Evolutionary conservation across 305 asterid species (phyloP), one percentile per base, ranked within the genome.

Genomic region (Fraxinus paxiana): DNA sequence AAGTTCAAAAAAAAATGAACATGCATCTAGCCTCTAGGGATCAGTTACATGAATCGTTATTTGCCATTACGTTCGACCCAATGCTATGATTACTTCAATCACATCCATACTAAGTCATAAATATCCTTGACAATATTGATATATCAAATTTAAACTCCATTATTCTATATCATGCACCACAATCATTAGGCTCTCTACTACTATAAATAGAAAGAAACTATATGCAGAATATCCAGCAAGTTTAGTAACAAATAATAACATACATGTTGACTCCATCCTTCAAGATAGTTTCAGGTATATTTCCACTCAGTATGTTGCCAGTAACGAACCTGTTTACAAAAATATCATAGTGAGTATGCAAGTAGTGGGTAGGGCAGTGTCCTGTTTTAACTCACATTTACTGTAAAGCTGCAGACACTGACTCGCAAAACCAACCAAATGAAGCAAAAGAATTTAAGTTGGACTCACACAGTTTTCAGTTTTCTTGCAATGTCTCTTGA

Each of bases 291-390:
- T 81, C 88, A 9, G 98, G 97, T 84, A 95, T 86, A 73, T 61
- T 85, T 87, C 99, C 99, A 77, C 90, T 90, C 85, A 95, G 89
- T 89, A 69, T 87, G 90, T 95, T 95, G 34, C 94, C 92, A 26
- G 96, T 87, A 76, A 88, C 73, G 87, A 92, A 92, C 87, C 98
- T 95, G 86, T 82, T 81, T 24, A 69, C 9, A 80, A 46, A 31
- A 80, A 85, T 26, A 74, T 31, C 13, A 82, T 43, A 38, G 67
- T 70, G 28, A 79, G 69, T 54, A 75, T 34, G 10, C 15, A 28
- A 20, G 22, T 31, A 26, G 37, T 13, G 43, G 41, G 73, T 37
- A 54, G 59, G 26, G 56, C 30, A 28, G 18, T 4, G 13, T 69
- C 38, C 24, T 69, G 26, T 69, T 69, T 69, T 69, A 69, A 15